Evolutionary conservation across 2,329 filamentous ascomycete species (phyloP), one percentile per base, ranked within the genome.

Genomic region (Stagonosporopsis vannaccii): DNA sequence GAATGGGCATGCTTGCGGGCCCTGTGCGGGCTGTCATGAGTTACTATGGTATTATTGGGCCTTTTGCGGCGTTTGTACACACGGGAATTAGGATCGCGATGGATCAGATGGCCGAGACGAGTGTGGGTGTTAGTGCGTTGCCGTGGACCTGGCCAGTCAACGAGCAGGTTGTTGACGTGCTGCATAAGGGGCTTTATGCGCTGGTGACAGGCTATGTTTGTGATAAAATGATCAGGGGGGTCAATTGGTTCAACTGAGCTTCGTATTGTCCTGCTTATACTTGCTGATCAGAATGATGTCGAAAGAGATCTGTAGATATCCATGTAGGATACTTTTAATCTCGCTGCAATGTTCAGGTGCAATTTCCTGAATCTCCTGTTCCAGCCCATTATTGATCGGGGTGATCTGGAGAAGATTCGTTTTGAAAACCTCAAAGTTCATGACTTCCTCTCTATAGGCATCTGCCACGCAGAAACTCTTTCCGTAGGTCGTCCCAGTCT

Each of bases 121-220:
- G 58, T 37, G 70, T 63, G 11, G 70, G 69, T 3, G 61, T 65
- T 13, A 69, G 68, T n/a, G 40, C n/a, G n/a, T n/a, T n/a, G n/a
- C n/a, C n/a, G n/a, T 75, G 71, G 71, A 69, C 63, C 3, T 74
- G 72, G 71, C 69, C 71, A 15, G 67, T 73, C 33, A 69, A 70
- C 25, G 70, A 75, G 48, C 72, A 74, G 52, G 60, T 69, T 8
- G 54, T 74, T 44, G 71, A 74, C 60, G 39, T 73, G 28, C 2
- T 71, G 43, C 69, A 74, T 33, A 73, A 74, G 51, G 61, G 65
- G 0, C 42, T 68, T 2, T 75, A 68, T 65, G 62, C 62, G 6
- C 11, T 71, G 6, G 62, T 69, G 2, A 66, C 62, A 17, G 70
- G 72, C 11, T 74, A 71, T 46, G 30, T 69, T 15, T 65, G 65